Percentiles rank a stretch among this genome's conserved stretches.
These are phyloP conservation scores for Sanghuangporus sanghuang DNA, from an alignment of 1,284 basidiomycete genomes.

Conservation along the genomic window DNA sequence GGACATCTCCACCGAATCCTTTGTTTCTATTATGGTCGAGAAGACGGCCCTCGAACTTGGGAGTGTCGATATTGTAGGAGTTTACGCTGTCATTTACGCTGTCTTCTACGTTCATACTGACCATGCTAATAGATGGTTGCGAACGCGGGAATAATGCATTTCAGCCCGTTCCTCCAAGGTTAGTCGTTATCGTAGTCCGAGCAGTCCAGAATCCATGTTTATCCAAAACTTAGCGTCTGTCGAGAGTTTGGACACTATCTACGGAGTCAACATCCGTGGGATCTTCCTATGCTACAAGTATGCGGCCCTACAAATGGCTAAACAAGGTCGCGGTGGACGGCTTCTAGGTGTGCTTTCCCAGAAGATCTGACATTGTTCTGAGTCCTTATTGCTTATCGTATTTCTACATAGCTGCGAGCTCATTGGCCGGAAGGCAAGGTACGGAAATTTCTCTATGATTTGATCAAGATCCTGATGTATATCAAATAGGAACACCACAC, in stretches of 20 bases:
- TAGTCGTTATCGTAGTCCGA: neutral
- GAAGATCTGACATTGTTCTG: neutral
- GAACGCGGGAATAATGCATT: slow-evolving; percentile 16
- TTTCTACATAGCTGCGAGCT: slow-evolving; percentile 6
- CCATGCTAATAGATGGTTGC: slow-evolving; percentile 18
- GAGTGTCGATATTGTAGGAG: slow-evolving; percentile 21
- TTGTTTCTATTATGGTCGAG: slow-evolving; percentile 19
- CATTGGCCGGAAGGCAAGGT: slow-evolving; percentile 12
- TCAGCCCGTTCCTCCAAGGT: slow-evolving; percentile 4
- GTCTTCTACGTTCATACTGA: neutral
- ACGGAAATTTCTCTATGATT: neutral
- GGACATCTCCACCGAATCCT: slow-evolving; percentile 20
- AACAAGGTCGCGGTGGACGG: slow-evolving; percentile 18
- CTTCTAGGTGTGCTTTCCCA: slow-evolving; percentile 6
- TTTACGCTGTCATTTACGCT: slow-evolving; percentile 3
- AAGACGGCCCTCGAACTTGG: slow-evolving; percentile 18
- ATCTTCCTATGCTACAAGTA: slow-evolving; percentile 20
- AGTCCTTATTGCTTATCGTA: neutral
- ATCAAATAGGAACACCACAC: neutral
- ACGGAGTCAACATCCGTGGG: slow-evolving; percentile 17
- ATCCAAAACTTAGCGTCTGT: neutral
- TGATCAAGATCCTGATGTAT: neutral
- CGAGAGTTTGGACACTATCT: slow-evolving; percentile 16
- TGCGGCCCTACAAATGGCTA: slow-evolving; percentile 20
- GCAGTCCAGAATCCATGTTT: neutral